A percentile compares a stretch with the other conserved stretches of the same genome.
phyloP scores from a whole-genome alignment of 176 grass and related monocot species.

The Alloteropsis semialata region DNA sequence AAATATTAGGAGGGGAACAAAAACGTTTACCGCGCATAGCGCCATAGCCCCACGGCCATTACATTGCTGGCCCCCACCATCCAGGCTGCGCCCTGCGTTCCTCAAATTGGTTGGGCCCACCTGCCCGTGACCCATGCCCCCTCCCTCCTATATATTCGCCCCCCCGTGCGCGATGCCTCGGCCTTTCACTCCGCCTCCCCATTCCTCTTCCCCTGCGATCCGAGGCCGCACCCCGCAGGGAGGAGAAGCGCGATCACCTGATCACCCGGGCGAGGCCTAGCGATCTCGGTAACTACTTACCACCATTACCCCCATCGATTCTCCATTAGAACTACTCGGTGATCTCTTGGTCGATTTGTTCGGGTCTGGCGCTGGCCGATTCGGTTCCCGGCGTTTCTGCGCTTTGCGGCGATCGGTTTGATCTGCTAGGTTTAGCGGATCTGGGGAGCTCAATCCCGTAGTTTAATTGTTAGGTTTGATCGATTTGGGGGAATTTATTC shows the following conservation, averaged over 20 bases:
- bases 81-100: background rate
- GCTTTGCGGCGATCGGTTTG: background rate
- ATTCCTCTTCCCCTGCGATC: conserved; percentile 28
- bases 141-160: background rate
- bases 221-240: conserved; percentile 22
- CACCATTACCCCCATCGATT: background rate
- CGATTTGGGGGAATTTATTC: background rate
- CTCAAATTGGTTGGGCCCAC: background rate
- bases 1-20: background rate
- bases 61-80: background rate
- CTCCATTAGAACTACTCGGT: background rate
- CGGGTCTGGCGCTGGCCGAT: background rate
- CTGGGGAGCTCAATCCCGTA: background rate
- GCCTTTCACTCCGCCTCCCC: conserved; percentile 2
- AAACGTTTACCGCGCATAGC: background rate
- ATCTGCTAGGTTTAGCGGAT: background rate
- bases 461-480: background rate
- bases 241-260: background rate
- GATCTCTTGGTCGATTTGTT: background rate
- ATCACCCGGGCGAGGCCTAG: background rate
- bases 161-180: background rate
- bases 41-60: background rate
- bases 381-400: background rate
- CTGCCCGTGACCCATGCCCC: conserved; percentile 17
- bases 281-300: conserved; percentile 42